phyloP scores from a whole-genome alignment of 192 early-diverging fungal genomes.

The Lobosporangium transversale region DNA sequence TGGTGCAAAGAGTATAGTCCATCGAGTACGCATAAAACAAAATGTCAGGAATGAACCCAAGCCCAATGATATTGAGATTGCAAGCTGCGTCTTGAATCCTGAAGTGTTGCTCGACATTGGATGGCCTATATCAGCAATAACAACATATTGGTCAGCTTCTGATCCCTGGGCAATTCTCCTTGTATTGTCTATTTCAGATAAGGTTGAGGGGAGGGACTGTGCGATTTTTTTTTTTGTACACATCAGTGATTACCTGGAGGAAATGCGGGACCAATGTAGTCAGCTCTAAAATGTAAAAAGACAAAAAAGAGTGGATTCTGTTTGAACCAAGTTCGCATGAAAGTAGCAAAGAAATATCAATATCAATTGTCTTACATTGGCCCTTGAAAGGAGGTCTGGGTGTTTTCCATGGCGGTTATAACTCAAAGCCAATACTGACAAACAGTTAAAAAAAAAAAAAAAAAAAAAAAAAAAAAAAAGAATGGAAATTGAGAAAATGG shows the following conservation, averaged over 20 bases:
- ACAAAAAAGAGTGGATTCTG: too few species aligned
- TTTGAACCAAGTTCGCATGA: too few species aligned
- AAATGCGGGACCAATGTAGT: too few species aligned
- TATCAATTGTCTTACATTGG: conserved; percentile 8
- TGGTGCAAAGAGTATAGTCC: conserved; percentile 55
- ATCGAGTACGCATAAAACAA: conserved; percentile 51
- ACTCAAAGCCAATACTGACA: not conserved
- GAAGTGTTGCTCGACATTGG: conserved; percentile 21
- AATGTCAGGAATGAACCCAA: conserved; percentile 43
- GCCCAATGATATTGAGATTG: conserved; percentile 29
- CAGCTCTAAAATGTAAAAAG: too few species aligned
- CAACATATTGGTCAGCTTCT: not conserved
- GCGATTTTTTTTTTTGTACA: too few species aligned
- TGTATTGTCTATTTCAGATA: not conserved
- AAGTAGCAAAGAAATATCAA: not conserved
- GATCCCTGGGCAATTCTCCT: not conserved
- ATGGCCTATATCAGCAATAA: not conserved
- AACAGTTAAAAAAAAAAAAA: not conserved
- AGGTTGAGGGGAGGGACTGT: too few species aligned
- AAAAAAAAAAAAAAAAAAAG: not conserved
- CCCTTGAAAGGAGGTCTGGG: conserved; percentile 17
- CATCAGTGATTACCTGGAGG: too few species aligned
- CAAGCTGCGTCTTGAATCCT: conserved; percentile 52
- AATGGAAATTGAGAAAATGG: not conserved
- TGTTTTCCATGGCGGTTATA: conserved; percentile 2